phyloP scores from a whole-genome alignment of 2,329 filamentous ascomycete species.

The Claviceps sp. region DNA sequence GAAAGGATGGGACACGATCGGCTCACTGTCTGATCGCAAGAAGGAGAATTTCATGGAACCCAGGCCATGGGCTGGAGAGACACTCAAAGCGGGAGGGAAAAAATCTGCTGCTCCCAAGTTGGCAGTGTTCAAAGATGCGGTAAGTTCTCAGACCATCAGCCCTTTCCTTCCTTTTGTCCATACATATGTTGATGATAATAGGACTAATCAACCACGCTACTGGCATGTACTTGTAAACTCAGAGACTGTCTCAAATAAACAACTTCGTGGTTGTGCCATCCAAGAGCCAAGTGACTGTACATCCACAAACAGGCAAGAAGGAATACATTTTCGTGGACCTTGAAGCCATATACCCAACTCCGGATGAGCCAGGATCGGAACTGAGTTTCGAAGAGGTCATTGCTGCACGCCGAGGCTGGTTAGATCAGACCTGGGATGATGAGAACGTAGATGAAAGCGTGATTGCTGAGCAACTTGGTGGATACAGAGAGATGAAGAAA shows the following conservation, averaged over 20 bases:
- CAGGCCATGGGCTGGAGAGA: constrained; percentile 86
- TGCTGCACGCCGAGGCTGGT: constrained; percentile 60
- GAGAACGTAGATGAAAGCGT: constrained; percentile 23
- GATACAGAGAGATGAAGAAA: constrained; percentile 19
- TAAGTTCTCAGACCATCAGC: constrained; percentile 31
- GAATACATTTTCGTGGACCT: constrained; percentile 84
- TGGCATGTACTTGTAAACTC: constrained; percentile 28
- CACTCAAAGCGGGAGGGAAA: constrained; percentile 73
- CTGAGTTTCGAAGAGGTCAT: constrained; percentile 86
- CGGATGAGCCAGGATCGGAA: constrained; percentile 57
- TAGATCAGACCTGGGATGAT: constrained; percentile 43
- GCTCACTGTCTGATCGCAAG: constrained; percentile 71
- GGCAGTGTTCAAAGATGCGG: constrained; percentile 88
- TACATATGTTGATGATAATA: constrained; percentile 74
- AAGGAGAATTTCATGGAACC: constrained; percentile 86
- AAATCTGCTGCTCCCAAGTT: constrained; percentile 64
- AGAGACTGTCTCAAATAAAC: constrained; percentile 49
- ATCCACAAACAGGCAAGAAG: constrained; percentile 67
- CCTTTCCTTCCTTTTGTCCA: constrained; percentile 8
- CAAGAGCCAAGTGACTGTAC: constrained; percentile 65
- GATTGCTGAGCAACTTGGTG: constrained; percentile 13
- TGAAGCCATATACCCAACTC: constrained; percentile 70
- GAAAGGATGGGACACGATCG: constrained; percentile 86
- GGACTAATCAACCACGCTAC: constrained; percentile 70
- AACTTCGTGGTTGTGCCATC: constrained; percentile 56